phyloP scores from a whole-genome alignment of 2,329 filamentous ascomycete genomes.

The Aspergillus fumigatiaffinis region DNA sequence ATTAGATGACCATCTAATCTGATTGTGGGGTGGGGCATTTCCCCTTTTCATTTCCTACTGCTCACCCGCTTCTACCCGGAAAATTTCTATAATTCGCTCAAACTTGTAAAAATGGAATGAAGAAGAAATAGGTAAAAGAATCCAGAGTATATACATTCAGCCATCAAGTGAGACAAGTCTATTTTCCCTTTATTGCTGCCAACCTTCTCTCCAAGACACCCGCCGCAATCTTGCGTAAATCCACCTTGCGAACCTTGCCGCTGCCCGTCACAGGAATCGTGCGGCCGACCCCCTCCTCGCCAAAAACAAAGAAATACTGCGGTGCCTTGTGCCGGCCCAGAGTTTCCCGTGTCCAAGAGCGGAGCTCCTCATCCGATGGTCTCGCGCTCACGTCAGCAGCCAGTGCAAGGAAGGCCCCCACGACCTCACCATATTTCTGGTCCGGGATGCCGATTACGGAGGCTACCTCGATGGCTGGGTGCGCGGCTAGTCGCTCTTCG shows the following conservation, averaged over 20 bases:
- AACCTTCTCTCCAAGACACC: slow-evolving; percentile 37
- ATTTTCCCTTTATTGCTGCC: not conserved
- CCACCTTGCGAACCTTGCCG: slow-evolving; percentile 64
- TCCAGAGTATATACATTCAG: slow-evolving; percentile 5
- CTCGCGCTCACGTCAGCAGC: not conserved
- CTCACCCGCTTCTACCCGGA: not conserved
- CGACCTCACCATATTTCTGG: slow-evolving; percentile 41
- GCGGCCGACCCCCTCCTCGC: slow-evolving; percentile 51
- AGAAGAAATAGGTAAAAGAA: slow-evolving; percentile 1
- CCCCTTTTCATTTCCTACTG: not conserved
- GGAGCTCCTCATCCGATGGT: slow-evolving; percentile 53
- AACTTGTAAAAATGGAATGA: not conserved
- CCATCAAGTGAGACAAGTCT: not conserved
- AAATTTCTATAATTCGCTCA: not conserved
- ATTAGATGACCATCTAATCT: slow-evolving; percentile 32
- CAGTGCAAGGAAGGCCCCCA: slow-evolving; percentile 1
- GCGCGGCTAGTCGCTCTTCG: slow-evolving; percentile 60
- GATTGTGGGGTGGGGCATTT: slow-evolving; percentile 13
- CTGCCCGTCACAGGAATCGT: slow-evolving; percentile 65
- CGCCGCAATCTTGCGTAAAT: slow-evolving; percentile 49
- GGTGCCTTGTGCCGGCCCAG: slow-evolving; percentile 67
- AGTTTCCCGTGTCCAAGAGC: slow-evolving; percentile 58
- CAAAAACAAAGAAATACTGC: slow-evolving; percentile 71
- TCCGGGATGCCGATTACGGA: slow-evolving; percentile 58
- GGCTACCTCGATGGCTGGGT: slow-evolving; percentile 54